These are phyloP conservation scores for Huntiella omanensis DNA, from an alignment of 2,329 filamentous ascomycete genomes.

Conservation along the genomic window DNA sequence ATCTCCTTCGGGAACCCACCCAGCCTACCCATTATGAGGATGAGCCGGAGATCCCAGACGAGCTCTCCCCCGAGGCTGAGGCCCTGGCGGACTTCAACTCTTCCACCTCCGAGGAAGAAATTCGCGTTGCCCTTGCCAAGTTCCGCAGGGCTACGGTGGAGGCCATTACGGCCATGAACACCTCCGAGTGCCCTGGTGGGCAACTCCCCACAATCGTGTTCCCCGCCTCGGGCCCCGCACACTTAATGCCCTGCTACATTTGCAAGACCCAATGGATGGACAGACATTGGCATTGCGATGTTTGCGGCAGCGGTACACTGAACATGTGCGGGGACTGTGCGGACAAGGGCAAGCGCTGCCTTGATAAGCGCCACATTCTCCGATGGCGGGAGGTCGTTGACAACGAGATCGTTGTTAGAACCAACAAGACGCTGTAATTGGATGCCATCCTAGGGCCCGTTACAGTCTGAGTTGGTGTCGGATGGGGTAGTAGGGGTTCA, in stretches of 20 bases:
- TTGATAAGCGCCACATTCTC: slow-evolving; percentile 52
- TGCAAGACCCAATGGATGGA: slow-evolving; percentile 64
- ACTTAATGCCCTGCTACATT: slow-evolving; percentile 85
- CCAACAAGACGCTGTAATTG: too few relatives aligned
- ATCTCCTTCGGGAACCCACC: too few relatives aligned
- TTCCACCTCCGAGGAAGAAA: too few relatives aligned
- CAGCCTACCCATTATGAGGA: too few relatives aligned
- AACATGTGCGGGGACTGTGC: slow-evolving; percentile 77
- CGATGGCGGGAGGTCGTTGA: background rate
- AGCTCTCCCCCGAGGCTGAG: background rate
- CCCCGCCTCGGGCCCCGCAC: slow-evolving; percentile 24
- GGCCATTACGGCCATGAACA: too few relatives aligned
- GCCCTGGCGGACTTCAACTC: background rate
- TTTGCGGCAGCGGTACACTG: slow-evolving; percentile 84
- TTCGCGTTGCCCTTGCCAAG: too few relatives aligned
- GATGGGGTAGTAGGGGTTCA: too few relatives aligned
- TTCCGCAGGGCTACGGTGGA: too few relatives aligned
- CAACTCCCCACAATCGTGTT: slow-evolving; percentile 10
- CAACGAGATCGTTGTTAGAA: background rate
- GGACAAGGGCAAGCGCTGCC: slow-evolving; percentile 55
- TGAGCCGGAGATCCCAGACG: background rate
- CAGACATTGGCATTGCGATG: slow-evolving; percentile 84
- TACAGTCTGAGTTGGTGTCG: too few relatives aligned
- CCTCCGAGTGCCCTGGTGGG: too few relatives aligned
- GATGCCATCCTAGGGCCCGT: too few relatives aligned